Evolutionary conservation across 1,284 basidiomycete genomes (phyloP).

Genomic region (Kwoniella shivajii): DNA sequence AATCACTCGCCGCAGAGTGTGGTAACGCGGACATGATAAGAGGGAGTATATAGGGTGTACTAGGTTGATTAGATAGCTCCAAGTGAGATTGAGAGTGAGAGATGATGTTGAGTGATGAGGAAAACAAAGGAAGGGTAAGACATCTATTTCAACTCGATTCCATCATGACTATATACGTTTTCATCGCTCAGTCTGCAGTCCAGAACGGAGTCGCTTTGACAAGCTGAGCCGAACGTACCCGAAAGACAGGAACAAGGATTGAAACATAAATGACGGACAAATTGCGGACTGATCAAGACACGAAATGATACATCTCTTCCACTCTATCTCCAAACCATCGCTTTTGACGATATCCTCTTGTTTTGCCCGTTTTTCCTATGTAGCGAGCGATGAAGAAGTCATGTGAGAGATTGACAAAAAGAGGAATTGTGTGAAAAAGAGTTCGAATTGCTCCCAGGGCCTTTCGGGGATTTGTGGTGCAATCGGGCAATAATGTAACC

Average conservation of each 20-base stretch:
- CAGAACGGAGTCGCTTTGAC: no score
- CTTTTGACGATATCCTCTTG: no score
- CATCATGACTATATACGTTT: constrained; percentile 3
- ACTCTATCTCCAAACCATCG: no score
- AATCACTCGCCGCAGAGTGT: constrained; percentile 5
- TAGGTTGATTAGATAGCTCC: background rate
- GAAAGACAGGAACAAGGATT: background rate
- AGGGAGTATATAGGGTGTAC: background rate
- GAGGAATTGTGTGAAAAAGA: no score
- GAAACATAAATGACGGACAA: background rate
- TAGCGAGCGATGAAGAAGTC: no score
- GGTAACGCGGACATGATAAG: constrained; percentile 8
- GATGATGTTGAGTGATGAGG: background rate
- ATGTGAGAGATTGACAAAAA: no score
- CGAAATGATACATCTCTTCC: no score
- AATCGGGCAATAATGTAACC: no score
- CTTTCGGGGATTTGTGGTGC: no score
- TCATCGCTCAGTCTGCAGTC: background rate
- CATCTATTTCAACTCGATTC: background rate
- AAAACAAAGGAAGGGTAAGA: background rate
- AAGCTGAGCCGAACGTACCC: constrained; percentile 6
- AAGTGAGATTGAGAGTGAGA: background rate
- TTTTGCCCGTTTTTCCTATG: no score
- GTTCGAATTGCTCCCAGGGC: no score
- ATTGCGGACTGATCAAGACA: no score